Percentiles rank a stretch among this genome's conserved stretches.
Conservation (phyloP, 352 stramenopile genomes). For the Globisporangium okanoganense region DNA sequence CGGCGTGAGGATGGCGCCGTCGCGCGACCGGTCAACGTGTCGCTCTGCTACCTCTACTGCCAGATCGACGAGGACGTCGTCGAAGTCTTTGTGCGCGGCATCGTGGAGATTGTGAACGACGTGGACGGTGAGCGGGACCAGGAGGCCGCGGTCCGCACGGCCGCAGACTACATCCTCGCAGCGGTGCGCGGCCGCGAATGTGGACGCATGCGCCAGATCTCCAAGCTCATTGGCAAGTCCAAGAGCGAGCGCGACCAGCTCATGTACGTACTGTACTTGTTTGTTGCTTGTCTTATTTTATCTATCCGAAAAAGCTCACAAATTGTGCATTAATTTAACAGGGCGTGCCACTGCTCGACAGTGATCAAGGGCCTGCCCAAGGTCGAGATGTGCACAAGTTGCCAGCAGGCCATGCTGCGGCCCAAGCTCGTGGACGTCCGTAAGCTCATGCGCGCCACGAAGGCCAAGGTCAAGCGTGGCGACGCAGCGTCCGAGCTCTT, state of each 20-base stretch:
- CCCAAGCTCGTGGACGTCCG: constrained; percentile 43
- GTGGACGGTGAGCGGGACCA: constrained; percentile 4
- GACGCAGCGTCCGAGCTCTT: background rate
- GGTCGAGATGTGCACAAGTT: constrained; percentile 58
- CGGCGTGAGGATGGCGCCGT: background rate
- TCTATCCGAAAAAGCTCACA: too few species aligned
- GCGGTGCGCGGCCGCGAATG: constrained; percentile 39
- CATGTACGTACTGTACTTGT: constrained; percentile 27
- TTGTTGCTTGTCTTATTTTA: too few species aligned
- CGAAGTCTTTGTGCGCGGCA: constrained; percentile 55
- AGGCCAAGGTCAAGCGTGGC: background rate
- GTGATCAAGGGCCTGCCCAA: constrained; percentile 41
- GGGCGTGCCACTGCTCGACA: constrained; percentile 54
- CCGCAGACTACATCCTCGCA: constrained; percentile 38
- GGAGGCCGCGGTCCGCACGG: constrained; percentile 21
- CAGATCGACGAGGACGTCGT: constrained; percentile 34
- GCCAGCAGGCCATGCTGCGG: constrained; percentile 41
- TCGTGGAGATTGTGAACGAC: constrained; percentile 39
- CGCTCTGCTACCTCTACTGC: constrained; percentile 62
- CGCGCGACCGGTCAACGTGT: constrained; percentile 39
- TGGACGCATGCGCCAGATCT: constrained; percentile 47
- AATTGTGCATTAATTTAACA: constrained; percentile 15
- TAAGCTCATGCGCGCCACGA: constrained; percentile 13
- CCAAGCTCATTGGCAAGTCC: constrained; percentile 45
- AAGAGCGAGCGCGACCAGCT: constrained; percentile 47